phyloP scores from a whole-genome alignment of 2,329 filamentous ascomycete species.

The Metarhizium robertsii region DNA sequence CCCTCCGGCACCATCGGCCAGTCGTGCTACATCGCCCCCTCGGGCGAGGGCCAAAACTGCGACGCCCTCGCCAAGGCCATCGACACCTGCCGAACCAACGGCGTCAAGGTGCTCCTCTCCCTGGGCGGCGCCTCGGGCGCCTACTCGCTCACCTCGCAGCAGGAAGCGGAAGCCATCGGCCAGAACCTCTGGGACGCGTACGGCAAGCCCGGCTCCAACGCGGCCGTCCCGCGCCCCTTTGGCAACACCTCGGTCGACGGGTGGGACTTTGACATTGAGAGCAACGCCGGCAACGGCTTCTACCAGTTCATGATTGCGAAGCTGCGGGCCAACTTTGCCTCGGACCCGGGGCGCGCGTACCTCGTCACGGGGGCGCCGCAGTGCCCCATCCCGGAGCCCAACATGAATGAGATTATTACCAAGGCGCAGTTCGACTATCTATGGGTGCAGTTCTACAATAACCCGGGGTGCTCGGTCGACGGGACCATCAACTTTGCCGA shows the following conservation, averaged over 20 bases:
- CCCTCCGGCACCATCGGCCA: conserved; percentile 30
- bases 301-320: conserved; percentile 12
- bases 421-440: conserved; percentile 21
- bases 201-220: conserved; percentile 7
- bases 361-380: conserved; percentile 39
- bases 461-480: conserved; percentile 26
- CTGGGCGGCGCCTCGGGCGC: conserved; percentile 10
- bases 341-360: conserved; percentile 15
- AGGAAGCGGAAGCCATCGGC: conserved; percentile 13
- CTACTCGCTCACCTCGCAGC: conserved; percentile 11
- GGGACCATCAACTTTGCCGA: conserved; percentile 14
- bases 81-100: conserved; percentile 13
- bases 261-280: conserved; percentile 15
- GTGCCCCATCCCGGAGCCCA: conserved; percentile 23
- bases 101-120: conserved; percentile 13
- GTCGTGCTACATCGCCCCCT: conserved; percentile 25
- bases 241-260: conserved; percentile 11
- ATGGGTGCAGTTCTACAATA: conserved; percentile 41
- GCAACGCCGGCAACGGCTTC: conserved; percentile 11
- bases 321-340: conserved; percentile 13
- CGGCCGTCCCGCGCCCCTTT: conserved; percentile 8
- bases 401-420: conserved; percentile 33
- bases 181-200: conserved; percentile 15
- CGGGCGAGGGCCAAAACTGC: conserved; percentile 20
- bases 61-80: conserved; percentile 10